Evolutionary conservation across 2,329 filamentous ascomycete genomes (phyloP).

Genomic region (Ceratocystis harringtonii): DNA sequence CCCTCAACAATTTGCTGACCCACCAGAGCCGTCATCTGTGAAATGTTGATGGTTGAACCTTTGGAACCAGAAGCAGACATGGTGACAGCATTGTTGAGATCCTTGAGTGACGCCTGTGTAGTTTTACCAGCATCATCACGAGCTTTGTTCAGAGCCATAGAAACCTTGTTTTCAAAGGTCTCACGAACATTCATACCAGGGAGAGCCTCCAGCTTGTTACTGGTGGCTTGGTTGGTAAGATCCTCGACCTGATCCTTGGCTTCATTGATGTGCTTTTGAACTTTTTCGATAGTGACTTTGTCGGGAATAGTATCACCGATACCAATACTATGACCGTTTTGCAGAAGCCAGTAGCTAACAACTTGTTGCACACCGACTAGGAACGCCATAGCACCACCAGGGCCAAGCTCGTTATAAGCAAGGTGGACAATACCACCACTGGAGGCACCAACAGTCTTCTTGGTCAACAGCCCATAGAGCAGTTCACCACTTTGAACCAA

Average conservation of each 20-base stretch:
- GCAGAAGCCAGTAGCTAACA: slow-evolving; percentile 92
- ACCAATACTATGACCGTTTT: slow-evolving; percentile 94
- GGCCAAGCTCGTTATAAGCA: slow-evolving; percentile 87
- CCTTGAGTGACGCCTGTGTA: slow-evolving; percentile 83
- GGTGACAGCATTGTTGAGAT: slow-evolving; percentile 88
- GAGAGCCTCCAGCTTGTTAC: slow-evolving; percentile 76
- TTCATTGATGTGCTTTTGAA: slow-evolving; percentile 64
- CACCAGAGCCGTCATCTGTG: slow-evolving; percentile 96
- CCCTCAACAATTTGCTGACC: slow-evolving; percentile 97
- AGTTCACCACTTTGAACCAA: slow-evolving; percentile 77
- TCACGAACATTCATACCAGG: slow-evolving; percentile 98
- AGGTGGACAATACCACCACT: slow-evolving; percentile 87
- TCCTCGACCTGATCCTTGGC: slow-evolving; percentile 69
- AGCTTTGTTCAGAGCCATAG: slow-evolving; percentile 81
- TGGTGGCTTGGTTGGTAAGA: slow-evolving; percentile 64
- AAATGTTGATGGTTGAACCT: slow-evolving; percentile 98
- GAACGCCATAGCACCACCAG: slow-evolving; percentile 76
- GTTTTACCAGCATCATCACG: slow-evolving; percentile 92
- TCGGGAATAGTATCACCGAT: slow-evolving; percentile 97
- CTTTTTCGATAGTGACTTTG: slow-evolving; percentile 63
- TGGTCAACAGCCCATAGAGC: slow-evolving; percentile 78
- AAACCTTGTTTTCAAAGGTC: slow-evolving; percentile 95
- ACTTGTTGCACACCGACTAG: slow-evolving; percentile 92
- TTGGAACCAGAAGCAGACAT: slow-evolving; percentile 97
- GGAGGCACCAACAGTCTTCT: slow-evolving; percentile 86